Evolutionary conservation across 2,329 filamentous ascomycete species (phyloP).

Genomic region (Scytalidium lignicola): DNA sequence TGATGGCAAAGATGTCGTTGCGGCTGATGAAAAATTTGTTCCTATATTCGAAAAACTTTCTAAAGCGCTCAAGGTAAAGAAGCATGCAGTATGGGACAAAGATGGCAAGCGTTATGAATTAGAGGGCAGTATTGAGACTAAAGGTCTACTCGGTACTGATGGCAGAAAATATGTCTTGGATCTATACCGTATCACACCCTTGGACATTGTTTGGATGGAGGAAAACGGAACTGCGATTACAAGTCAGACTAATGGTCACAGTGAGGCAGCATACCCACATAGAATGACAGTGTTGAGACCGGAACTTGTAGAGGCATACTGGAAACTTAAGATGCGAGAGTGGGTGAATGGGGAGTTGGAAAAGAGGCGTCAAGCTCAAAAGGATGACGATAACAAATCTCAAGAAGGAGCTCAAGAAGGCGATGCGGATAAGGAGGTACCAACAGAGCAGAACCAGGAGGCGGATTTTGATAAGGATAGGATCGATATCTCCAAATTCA

Average conservation of each 20-base stretch:
- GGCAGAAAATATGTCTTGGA: conserved; percentile 97
- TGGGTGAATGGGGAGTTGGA: conserved; percentile 79
- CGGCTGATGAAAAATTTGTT: conserved; percentile 81
- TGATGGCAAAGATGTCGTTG: conserved; percentile 92
- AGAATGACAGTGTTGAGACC: conserved; percentile 91
- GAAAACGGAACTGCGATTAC: conserved; percentile 51
- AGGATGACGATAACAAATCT: conserved; percentile 26
- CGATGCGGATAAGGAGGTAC: conserved; percentile 29
- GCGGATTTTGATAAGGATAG: conserved; percentile 44
- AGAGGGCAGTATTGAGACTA: conserved; percentile 95
- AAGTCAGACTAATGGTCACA: conserved; percentile 25
- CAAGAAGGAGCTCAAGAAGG: conserved; percentile 25
- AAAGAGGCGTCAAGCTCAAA: conserved; percentile 45
- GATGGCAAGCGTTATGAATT: conserved; percentile 84
- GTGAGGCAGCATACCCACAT: conserved; percentile 65
- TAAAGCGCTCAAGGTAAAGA: conserved; percentile 85
- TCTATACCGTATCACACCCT: conserved; percentile 86
- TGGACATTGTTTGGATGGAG: conserved; percentile 89
- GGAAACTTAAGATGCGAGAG: conserved; percentile 79
- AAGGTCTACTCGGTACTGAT: conserved; percentile 94
- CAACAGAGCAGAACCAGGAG: conserved; percentile 26
- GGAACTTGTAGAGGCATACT: conserved; percentile 83
- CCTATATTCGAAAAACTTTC: conserved; percentile 85
- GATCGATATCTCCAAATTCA: conserved; percentile 83
- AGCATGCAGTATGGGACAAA: conserved; percentile 97